phyloP scores from a whole-genome alignment of 345 rosid species.

The Melastoma malabathricum region DNA sequence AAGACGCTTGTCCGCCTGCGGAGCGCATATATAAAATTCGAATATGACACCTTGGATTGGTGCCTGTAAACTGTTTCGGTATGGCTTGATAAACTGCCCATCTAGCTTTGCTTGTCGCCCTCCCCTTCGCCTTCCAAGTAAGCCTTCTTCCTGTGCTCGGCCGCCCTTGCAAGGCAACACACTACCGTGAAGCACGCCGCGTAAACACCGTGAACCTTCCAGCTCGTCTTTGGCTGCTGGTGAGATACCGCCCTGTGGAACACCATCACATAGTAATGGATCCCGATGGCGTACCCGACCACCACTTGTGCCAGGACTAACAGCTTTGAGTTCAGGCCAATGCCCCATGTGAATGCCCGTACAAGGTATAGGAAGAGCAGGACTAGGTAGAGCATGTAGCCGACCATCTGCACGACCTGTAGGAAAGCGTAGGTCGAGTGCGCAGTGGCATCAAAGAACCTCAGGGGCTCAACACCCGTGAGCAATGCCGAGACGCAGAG shows the following conservation, averaged over 20 bases:
- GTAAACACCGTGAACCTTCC: constrained; percentile 83
- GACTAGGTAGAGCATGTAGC: constrained; percentile 60
- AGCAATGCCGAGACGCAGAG: constrained; percentile 55
- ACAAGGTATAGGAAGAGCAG: constrained; percentile 66
- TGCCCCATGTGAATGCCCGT: constrained; percentile 60
- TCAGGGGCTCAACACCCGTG: constrained; percentile 78
- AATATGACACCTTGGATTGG: no score
- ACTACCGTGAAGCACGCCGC: constrained; percentile 79
- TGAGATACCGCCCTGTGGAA: constrained; percentile 74
- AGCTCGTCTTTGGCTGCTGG: constrained; percentile 77
- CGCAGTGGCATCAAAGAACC: constrained; percentile 71
- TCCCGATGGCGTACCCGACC: constrained; percentile 65
- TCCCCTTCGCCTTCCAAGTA: constrained; percentile 83
- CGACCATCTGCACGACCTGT: constrained; percentile 67
- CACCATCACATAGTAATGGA: constrained; percentile 83
- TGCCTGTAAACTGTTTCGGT: no score
- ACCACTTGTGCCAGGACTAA: constrained; percentile 60
- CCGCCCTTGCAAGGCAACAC: constrained; percentile 38
- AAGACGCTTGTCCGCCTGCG: no score
- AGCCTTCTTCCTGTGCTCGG: constrained; percentile 85
- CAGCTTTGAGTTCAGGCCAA: constrained; percentile 45
- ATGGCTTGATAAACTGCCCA: no score
- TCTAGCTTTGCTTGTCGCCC: constrained; percentile 80
- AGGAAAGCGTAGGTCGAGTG: constrained; percentile 54
- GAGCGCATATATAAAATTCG: no score